A percentile compares a stretch with the other conserved stretches of the same genome.
Conservation (phyloP, 306 rosid genomes). For the Vicia faba region DNA sequence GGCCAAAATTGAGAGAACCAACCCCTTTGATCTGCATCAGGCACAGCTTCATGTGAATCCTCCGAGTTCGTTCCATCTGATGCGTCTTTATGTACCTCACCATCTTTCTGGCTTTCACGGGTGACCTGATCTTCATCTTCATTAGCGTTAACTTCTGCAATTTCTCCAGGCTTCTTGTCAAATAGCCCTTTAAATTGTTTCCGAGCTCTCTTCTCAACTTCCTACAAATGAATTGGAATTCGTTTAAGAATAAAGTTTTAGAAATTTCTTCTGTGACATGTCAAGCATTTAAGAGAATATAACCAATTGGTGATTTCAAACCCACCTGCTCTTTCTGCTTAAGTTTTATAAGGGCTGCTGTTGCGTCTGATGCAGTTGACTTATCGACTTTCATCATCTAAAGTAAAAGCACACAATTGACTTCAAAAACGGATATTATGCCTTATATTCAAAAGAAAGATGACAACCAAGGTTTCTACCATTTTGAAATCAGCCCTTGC, state of each 20-base stretch:
- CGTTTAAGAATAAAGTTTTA: neutral
- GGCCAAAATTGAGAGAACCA: slow-evolving; percentile 77
- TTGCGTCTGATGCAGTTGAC: slow-evolving; percentile 80
- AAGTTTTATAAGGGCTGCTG: slow-evolving; percentile 78
- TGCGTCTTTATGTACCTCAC: slow-evolving; percentile 42
- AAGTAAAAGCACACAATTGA: slow-evolving; percentile 16
- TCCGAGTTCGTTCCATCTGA: slow-evolving; percentile 50
- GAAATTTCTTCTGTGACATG: neutral
- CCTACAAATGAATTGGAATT: slow-evolving; percentile 52
- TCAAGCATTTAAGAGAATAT: neutral
- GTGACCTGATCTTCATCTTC: slow-evolving; percentile 46
- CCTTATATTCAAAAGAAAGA: slow-evolving; percentile 1
- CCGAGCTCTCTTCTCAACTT: slow-evolving; percentile 70
- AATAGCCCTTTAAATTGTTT: slow-evolving; percentile 90
- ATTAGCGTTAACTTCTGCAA: slow-evolving; percentile 57
- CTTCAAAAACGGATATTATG: slow-evolving; percentile 29
- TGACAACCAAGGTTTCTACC: slow-evolving; percentile 45
- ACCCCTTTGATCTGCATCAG: slow-evolving; percentile 40
- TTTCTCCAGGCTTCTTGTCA: slow-evolving; percentile 94
- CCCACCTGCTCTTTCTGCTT: slow-evolving; percentile 81
- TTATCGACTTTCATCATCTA: slow-evolving; percentile 86
- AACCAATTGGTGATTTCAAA: slow-evolving; percentile 11
- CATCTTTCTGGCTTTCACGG: slow-evolving; percentile 46
- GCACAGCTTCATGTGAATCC: slow-evolving; percentile 54
- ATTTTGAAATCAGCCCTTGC: slow-evolving; percentile 76